Percentiles rank a stretch among this genome's conserved stretches.
phyloP scores from a whole-genome alignment of 495 filamentous ascomycete species.

The Lepraria neglecta region DNA sequence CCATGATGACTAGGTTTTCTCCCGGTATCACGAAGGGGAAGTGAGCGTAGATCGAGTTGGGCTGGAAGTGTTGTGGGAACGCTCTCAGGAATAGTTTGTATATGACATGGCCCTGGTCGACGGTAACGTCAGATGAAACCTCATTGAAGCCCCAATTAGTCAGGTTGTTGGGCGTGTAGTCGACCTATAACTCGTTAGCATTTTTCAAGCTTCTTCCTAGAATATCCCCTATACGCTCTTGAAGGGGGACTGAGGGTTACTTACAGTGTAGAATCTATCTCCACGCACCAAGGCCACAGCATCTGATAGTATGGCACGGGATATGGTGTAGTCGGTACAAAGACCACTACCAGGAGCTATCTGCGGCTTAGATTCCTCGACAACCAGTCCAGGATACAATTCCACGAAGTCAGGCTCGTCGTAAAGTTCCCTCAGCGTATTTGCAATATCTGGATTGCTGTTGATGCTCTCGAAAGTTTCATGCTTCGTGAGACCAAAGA shows the following conservation, averaged over 20 bases:
- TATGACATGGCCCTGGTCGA: slow-evolving; percentile 54
- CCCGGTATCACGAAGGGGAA: slow-evolving; percentile 54
- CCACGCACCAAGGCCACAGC: slow-evolving; percentile 75
- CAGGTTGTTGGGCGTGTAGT: slow-evolving; percentile 64
- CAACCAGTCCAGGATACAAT: slow-evolving; percentile 74
- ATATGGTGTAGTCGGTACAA: slow-evolving; percentile 74
- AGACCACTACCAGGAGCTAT: slow-evolving; percentile 75
- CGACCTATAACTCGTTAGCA: slow-evolving; percentile 34
- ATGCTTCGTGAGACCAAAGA: slow-evolving; percentile 69
- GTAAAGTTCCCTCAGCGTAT: slow-evolving; percentile 68
- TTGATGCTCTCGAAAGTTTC: slow-evolving; percentile 83
- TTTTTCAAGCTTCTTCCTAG: background rate
- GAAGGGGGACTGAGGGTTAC: background rate
- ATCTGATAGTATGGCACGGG: slow-evolving; percentile 63
- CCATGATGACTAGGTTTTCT: slow-evolving; percentile 48
- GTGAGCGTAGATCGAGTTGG: slow-evolving; percentile 52
- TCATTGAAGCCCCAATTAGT: slow-evolving; percentile 70
- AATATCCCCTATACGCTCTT: no score
- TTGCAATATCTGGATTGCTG: slow-evolving; percentile 62
- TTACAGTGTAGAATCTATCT: slow-evolving; percentile 71
- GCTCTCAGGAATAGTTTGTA: slow-evolving; percentile 56
- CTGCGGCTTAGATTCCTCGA: slow-evolving; percentile 70
- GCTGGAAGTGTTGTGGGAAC: slow-evolving; percentile 53
- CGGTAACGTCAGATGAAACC: slow-evolving; percentile 41
- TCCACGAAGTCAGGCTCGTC: slow-evolving; percentile 75